These are phyloP conservation scores for Zanthoxylum bungeanum DNA, from an alignment of 345 rosid genomes.

Conservation along the genomic window DNA sequence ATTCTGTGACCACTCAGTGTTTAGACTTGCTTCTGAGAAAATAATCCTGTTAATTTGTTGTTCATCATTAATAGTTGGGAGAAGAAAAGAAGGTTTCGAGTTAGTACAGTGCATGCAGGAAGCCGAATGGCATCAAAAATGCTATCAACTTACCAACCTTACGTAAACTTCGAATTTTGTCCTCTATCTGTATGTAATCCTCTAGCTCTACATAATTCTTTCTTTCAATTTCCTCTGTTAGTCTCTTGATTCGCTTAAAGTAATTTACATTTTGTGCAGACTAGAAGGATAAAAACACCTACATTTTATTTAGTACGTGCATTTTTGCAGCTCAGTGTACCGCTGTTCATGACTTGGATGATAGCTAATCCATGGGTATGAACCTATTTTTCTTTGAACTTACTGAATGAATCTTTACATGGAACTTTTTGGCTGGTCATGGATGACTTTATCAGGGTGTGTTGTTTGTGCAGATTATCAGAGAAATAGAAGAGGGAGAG, in stretches of 20 bases:
- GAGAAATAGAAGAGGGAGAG: not conserved
- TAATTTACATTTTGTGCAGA: not conserved
- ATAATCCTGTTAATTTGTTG: not conserved
- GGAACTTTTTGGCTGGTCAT: too few species aligned
- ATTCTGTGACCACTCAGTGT: too few species aligned
- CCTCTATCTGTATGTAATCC: slow-evolving; percentile 13
- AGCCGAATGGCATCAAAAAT: slow-evolving; percentile 25
- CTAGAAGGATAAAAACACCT: slow-evolving; percentile 10
- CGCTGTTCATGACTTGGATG: slow-evolving; percentile 10
- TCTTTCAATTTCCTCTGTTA: not conserved
- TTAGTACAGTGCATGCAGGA: slow-evolving; percentile 13
- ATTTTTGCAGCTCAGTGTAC: slow-evolving; percentile 4
- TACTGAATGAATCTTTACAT: not conserved
- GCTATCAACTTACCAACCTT: slow-evolving; percentile 16
- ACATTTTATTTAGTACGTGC: not conserved
- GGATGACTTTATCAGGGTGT: too few species aligned
- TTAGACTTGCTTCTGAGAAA: not conserved
- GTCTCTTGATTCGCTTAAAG: not conserved
- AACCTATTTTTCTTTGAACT: not conserved
- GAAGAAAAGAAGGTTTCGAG: slow-evolving; percentile 20
- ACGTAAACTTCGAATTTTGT: slow-evolving; percentile 13
- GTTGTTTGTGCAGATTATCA: too few species aligned
- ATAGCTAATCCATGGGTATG: not conserved
- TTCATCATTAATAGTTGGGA: slow-evolving; percentile 4
- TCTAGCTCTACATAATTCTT: not conserved